Evolutionary conservation across 306 rosid genomes (phyloP), one percentile per base, ranked within the genome.

Genomic region (Dryas alaskensis): DNA sequence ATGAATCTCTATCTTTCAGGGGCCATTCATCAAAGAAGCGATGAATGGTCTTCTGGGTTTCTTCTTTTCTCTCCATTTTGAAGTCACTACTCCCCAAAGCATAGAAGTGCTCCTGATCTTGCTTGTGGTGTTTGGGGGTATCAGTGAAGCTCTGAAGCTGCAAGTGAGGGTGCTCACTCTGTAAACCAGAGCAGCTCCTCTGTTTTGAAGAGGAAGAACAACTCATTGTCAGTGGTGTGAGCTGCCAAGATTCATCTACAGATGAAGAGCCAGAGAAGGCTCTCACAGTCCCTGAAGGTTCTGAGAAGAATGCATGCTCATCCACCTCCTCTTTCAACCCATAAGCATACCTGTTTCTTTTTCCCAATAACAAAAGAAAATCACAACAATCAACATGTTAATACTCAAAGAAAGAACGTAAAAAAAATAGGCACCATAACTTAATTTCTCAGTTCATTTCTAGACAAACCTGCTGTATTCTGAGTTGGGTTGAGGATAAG

Each of bases 1-100:
- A 90, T 4, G 92, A 81, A 54, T 77, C 84, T 78, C 84, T 86
- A 57, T 85, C 90, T 75, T 88, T 87, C 5, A 78, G 88, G 4
- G 99, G 97, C 89, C 96, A 90, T 75, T 95, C 99, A 25, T 95
- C 99, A 8, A 95, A 86, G 92, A 95, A 95, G 8, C 87, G 96
- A 77, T 92, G 98, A 78, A 95, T 71, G 22, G 95, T 95, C 76
- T 85, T 95, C 80, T 87, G 93, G 57, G 95, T 81, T 63, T 87
- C 97, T 69, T 89, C 86, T 76, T 85, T 57, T 64, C 81, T 77
- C 74, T 81, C 89, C 48, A 73, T n/a, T 48, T 69, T 76, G 22
- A 70, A 67, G 53, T 72, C 71, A 27, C 79, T 80, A 31, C 80
- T 79, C 70, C 80, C 81, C 70, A 79, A 65, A 52, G 74, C 74